Base-by-base conservation (phyloP, 768 basidiomycete genomes). In the Pilatotrama ljubarskyi region DNA sequence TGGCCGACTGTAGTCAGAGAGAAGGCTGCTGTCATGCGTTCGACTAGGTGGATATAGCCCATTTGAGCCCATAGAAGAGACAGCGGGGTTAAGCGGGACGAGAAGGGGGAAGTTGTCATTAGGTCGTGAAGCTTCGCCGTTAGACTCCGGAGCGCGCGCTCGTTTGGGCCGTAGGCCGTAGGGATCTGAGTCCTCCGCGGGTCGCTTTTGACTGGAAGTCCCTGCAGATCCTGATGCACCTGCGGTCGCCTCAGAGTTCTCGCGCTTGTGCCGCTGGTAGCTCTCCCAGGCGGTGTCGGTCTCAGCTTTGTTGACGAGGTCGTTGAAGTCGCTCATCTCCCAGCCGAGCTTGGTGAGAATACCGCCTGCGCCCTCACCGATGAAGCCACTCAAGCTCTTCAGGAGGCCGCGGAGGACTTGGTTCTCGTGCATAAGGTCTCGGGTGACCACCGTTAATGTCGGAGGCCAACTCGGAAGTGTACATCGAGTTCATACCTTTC, bases 221-320 rank as follows among this genome's bases (percentile, higher is more conserved):
- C 58, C 40, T 8, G 62, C 40, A 9, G 60, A 22, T 40, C 47
- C 65, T 7, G 72, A 62, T 18, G 65, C 58, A 26, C 55, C 59
- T 14, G 66, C 56, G 61, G 80, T 32, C 29, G 29, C 81, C 54
- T 64, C 47, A 11, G 46, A 50, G 64, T 69, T 40, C 7, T 78
- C 79, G 35, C 76, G 75, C 72, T 88, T 95, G 64, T 93, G 84
- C 5, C 80, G 66, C 62, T 92, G 87, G 68, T 88, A 95, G 51
- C 92, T 88, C 69, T 96, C 94, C 81, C 90, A 93, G 36, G 93
- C 94, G 1, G 93, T 94, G 69, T 96, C 95, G 0, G 93, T 95
- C 75, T 97, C 95, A 0, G 90, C 84, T 66, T 86, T 87, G 74
- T 90, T 93, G 63, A 96, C 77, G 64, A 87, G 91, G 49, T 82